These are phyloP conservation scores for Periglandula ipomoeae DNA, from an alignment of 2,329 filamentous ascomycete genomes.

Conservation along the genomic window DNA sequence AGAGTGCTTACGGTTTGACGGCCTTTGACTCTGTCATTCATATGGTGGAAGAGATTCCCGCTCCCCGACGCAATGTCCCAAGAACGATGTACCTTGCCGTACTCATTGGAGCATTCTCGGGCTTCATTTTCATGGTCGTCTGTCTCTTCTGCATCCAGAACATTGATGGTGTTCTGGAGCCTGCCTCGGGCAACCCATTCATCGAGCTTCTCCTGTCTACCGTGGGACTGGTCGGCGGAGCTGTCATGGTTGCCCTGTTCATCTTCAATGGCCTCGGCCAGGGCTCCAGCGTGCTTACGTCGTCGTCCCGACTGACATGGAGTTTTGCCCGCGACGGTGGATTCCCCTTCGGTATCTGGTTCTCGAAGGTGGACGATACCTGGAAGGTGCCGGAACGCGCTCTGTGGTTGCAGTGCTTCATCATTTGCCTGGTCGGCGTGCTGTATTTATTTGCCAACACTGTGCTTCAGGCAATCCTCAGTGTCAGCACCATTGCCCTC, in stretches of 20 bases:
- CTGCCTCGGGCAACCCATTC: constrained; percentile 34
- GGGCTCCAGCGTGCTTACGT: constrained; percentile 41
- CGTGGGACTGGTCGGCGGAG: constrained; percentile 27
- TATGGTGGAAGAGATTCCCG: constrained; percentile 47
- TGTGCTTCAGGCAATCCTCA: constrained; percentile 43
- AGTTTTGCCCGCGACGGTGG: constrained; percentile 46
- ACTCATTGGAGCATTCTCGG: constrained; percentile 36
- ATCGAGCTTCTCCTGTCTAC: constrained; percentile 35
- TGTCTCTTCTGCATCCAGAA: constrained; percentile 42
- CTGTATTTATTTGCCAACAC: constrained; percentile 46
- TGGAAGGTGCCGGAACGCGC: constrained; percentile 46
- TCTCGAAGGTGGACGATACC: constrained; percentile 30
- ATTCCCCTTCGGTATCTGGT: constrained; percentile 34
- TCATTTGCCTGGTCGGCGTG: constrained; percentile 36
- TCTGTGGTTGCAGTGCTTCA: constrained; percentile 40
- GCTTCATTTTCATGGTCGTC: constrained; percentile 42
- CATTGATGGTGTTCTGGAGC: constrained; percentile 30
- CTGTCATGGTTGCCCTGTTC: constrained; percentile 39
- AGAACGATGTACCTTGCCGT: constrained; percentile 44
- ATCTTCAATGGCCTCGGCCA: constrained; percentile 47
- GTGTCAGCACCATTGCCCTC: constrained; percentile 46
- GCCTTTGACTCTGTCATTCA: constrained; percentile 52
- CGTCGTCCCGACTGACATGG: constrained; percentile 43
- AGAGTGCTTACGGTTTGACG: constrained; percentile 45
- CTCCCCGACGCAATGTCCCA: constrained; percentile 40